These are phyloP conservation scores for Effrenium voratum DNA, from an alignment of 73 alveolate genomes.

Conservation along the genomic window DNA sequence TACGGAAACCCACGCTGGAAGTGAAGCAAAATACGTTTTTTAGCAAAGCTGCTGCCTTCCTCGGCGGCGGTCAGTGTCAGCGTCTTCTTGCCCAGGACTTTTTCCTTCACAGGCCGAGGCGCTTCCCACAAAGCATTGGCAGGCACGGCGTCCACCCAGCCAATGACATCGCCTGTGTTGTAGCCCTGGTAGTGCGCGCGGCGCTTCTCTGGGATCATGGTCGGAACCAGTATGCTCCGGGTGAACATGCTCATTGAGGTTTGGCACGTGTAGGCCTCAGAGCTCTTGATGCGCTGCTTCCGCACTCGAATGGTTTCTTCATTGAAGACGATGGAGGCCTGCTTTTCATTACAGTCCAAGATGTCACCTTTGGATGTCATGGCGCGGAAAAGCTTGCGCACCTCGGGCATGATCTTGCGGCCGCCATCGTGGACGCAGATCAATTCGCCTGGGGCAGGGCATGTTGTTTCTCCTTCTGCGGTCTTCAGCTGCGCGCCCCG, in stretches of 20 bases:
- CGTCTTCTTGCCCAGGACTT: too few relatives aligned
- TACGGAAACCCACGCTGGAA: too few relatives aligned
- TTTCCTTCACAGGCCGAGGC: not conserved
- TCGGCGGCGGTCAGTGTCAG: too few relatives aligned
- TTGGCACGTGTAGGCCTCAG: not conserved
- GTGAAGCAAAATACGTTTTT: too few relatives aligned
- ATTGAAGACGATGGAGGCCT: not conserved
- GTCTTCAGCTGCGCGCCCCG: constrained; percentile 8
- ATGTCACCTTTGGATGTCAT: not conserved
- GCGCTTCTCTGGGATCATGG: not conserved
- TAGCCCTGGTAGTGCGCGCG: not conserved
- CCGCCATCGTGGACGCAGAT: not conserved
- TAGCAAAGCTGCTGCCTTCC: too few relatives aligned
- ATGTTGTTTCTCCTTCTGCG: not conserved
- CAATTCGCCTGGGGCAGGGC: not conserved
- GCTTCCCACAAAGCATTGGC: not conserved
- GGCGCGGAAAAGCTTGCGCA: not conserved
- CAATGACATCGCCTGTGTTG: constrained; percentile 17
- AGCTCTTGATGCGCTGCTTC: not conserved
- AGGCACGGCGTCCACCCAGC: not conserved
- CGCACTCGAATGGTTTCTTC: not conserved
- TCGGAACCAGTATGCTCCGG: not conserved
- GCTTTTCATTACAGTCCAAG: not conserved
- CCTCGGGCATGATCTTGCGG: not conserved
- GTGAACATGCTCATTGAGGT: not conserved